A percentile compares a stretch with the other conserved stretches of the same genome.
Conservation (phyloP, 2,329 filamentous ascomycete genomes). For the Balansia obtecta region DNA sequence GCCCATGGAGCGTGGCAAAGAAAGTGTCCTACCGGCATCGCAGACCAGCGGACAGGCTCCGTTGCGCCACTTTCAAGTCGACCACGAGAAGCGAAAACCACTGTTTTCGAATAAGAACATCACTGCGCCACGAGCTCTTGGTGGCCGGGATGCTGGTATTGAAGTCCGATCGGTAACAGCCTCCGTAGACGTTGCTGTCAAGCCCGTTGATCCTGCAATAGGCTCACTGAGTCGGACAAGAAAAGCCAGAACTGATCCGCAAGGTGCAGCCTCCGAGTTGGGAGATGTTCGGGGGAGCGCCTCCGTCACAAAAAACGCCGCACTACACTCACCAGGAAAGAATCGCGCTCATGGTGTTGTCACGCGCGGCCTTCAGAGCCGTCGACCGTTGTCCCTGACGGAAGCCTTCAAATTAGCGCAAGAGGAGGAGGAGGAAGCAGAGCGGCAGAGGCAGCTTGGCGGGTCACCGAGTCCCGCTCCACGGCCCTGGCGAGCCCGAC, state of each 20-base stretch:
- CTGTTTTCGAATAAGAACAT: slow-evolving; percentile 21
- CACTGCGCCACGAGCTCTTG: slow-evolving; percentile 12
- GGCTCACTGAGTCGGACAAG: slow-evolving; percentile 4
- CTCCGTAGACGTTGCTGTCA: slow-evolving; percentile 4
- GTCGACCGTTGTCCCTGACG: slow-evolving; percentile 25
- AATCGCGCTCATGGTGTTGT: slow-evolving; percentile 23
- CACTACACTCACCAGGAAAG: slow-evolving; percentile 16
- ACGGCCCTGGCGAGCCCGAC: slow-evolving; percentile 27
- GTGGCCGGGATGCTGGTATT: slow-evolving; percentile 4
- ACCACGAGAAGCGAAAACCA: slow-evolving; percentile 27
- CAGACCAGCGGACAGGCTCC: background rate
- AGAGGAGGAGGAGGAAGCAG: slow-evolving; percentile 15
- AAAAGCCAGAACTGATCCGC: slow-evolving; percentile 15
- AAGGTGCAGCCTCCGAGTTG: slow-evolving; percentile 7
- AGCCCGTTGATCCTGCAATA: background rate
- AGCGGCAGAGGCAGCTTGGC: slow-evolving; percentile 18
- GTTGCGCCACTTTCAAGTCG: slow-evolving; percentile 22
- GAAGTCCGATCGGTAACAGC: background rate
- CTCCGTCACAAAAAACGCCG: slow-evolving; percentile 9
- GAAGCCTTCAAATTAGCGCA: slow-evolving; percentile 28
- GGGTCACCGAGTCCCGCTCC: slow-evolving; percentile 41
- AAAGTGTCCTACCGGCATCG: background rate
- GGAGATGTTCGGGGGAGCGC: slow-evolving; percentile 3
- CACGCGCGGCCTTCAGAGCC: slow-evolving; percentile 15
- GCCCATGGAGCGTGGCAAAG: slow-evolving; percentile 6